Base-by-base conservation (phyloP, 768 basidiomycete species). In the Flagelloscypha sp. region DNA sequence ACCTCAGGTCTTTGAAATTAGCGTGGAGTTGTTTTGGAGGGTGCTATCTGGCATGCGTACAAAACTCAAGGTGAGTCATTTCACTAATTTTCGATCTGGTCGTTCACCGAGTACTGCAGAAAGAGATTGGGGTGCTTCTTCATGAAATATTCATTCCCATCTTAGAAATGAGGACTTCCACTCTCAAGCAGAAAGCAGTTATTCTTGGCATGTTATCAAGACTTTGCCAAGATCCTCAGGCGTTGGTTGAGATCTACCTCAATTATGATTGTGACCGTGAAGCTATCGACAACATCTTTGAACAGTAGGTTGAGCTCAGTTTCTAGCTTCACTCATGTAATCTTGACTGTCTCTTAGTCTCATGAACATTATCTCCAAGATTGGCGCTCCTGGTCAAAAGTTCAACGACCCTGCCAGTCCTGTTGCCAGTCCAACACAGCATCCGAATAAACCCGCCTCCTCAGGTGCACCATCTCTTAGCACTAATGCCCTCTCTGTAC, bases 71-170 rank as follows among this genome's bases (percentile, higher is more conserved):
- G 92, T 88, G 46, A 25, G 61, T 48, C 23, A 21, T 6, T 28
- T 20, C 6, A 15, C 29, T 31, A 24, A 30, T 40, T 27, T 24
- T 25, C 12, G 27, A 20, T 33, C 36, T 47, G 21, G 53, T 36
- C 24, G 40, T 31, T 31, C 11, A 34, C 30, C 34, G 16, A 13
- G 18, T 37, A 24, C 21, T 48, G 29, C 54, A 97, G 94, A 95
- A 97, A 84, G 95, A 99, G 58, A 97, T 98, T 38, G 94, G 97
- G 57, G 92, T 99, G 24, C 68, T 99, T n/a, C 59, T 99, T 31
- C 93, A 95, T 48, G 95, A 99, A 57, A 98, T 99, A 43, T 99
- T 98, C 65, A 79, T 98, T 37, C 95, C 95, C 2, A 94, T 99
- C 31, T 67, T 98, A 39, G 95, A 99, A 61, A 97, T 99, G 92